Percentiles rank a stretch among this genome's conserved stretches.
phyloP scores from a whole-genome alignment of 1,139 yeast species.

The Yamadazyma dendronema region DNA sequence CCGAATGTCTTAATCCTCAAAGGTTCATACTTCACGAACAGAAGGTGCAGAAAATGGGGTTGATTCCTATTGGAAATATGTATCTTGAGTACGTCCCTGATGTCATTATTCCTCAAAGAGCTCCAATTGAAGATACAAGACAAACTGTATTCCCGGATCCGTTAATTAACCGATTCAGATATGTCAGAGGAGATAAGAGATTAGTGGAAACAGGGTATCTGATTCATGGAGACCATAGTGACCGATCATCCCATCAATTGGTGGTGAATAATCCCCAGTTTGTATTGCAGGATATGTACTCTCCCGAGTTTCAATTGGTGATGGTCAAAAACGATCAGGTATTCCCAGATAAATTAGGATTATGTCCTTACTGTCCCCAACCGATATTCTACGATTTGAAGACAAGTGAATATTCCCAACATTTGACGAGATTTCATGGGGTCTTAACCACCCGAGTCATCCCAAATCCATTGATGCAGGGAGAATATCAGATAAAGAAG shows the following conservation, averaged over 20 bases:
- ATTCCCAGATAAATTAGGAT: slow-evolving; percentile 4
- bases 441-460: slow-evolving; percentile 6
- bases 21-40: slow-evolving; percentile 2
- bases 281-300: slow-evolving; percentile 4
- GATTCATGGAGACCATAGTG: background rate
- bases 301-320: slow-evolving; percentile 8
- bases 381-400: slow-evolving; percentile 5
- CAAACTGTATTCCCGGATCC: background rate
- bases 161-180: slow-evolving; percentile 4
- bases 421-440: slow-evolving; percentile 7
- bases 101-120: background rate
- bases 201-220: background rate
- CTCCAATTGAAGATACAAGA: slow-evolving; percentile 2
- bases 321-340: background rate
- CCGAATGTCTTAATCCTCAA: slow-evolving; percentile 1
- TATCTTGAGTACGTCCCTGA: slow-evolving; percentile 5
- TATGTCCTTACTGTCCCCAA: slow-evolving; percentile 9
- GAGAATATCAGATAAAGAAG: slow-evolving; percentile 3
- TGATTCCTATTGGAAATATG: background rate
- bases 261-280: slow-evolving; percentile 7
- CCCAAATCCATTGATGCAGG: slow-evolving; percentile 8
- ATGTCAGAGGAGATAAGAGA: slow-evolving; percentile 6
- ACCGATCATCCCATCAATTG: background rate
- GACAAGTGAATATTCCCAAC: slow-evolving; percentile 9
- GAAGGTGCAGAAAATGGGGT: background rate